A percentile compares a stretch with the other conserved stretches of the same genome.
These are phyloP conservation scores for Carallia pectinifolia DNA, from an alignment of 345 rosid genomes.

Conservation along the genomic window DNA sequence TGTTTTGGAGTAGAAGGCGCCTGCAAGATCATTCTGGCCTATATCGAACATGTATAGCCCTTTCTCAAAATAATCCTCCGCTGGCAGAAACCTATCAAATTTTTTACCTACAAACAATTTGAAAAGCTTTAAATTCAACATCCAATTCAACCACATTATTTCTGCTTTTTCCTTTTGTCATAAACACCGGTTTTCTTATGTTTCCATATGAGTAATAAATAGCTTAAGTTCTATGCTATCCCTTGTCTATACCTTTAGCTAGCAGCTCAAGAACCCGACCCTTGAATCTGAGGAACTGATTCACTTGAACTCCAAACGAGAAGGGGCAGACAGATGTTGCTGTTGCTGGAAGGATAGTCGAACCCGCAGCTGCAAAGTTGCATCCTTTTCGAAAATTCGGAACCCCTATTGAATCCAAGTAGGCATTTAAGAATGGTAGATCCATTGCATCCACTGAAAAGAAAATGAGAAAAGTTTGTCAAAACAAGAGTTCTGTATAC, in stretches of 20 bases:
- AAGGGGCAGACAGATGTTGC: slow-evolving; percentile 76
- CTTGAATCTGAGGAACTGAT: slow-evolving; percentile 82
- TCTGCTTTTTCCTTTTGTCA: not conserved
- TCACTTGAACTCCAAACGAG: slow-evolving; percentile 69
- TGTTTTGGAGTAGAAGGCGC: slow-evolving; percentile 88
- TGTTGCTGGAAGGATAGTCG: slow-evolving; percentile 72
- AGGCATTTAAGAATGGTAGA: slow-evolving; percentile 79
- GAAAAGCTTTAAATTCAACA: not conserved
- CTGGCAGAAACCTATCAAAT: slow-evolving; percentile 57
- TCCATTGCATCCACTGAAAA: slow-evolving; percentile 91
- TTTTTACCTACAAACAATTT: slow-evolving; percentile 46
- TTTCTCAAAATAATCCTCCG: slow-evolving; percentile 56
- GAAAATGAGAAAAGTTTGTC: not conserved
- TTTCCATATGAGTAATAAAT: too few relatives aligned
- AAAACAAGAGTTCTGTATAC: not conserved
- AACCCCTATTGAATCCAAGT: slow-evolving; percentile 75
- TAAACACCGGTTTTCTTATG: too few relatives aligned
- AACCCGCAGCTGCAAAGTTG: slow-evolving; percentile 91
- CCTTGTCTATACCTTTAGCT: slow-evolving; percentile 40
- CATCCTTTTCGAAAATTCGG: slow-evolving; percentile 84
- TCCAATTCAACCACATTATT: not conserved
- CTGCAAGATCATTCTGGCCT: slow-evolving; percentile 96
- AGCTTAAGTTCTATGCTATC: not conserved
- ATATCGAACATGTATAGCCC: slow-evolving; percentile 89
- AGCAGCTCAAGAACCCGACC: slow-evolving; percentile 59